These are phyloP conservation scores for Scedosporium boydii DNA, from an alignment of 2,329 filamentous ascomycete genomes.

Conservation along the genomic window DNA sequence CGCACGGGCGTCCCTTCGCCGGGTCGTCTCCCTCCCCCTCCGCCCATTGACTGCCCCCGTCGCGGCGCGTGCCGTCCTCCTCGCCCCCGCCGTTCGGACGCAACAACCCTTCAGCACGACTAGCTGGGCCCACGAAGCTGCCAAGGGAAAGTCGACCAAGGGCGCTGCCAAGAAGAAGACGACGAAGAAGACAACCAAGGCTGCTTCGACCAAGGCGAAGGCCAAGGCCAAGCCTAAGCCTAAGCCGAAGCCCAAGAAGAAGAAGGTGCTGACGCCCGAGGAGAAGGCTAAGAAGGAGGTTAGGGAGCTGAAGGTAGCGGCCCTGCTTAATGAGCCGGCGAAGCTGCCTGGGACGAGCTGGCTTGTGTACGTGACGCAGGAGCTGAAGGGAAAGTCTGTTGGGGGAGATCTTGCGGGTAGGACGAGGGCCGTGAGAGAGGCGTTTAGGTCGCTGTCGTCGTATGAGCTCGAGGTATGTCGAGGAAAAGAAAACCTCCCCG, in stretches of 20 bases:
- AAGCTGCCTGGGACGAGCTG: constrained; percentile 22
- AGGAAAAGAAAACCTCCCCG: not conserved
- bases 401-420: constrained; percentile 8
- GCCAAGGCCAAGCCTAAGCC: constrained; percentile 14
- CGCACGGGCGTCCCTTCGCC: constrained; percentile 27
- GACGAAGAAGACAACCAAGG: constrained; percentile 15
- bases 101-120: constrained; percentile 18
- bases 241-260: constrained; percentile 19
- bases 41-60: constrained; percentile 14
- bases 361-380: constrained; percentile 26
- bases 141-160: constrained; percentile 3
- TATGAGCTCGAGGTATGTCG: constrained; percentile 34
- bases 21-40: constrained; percentile 16
- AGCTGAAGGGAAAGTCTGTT: constrained; percentile 15
- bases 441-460: constrained; percentile 29
- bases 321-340: constrained; percentile 30
- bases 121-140: constrained; percentile 14
- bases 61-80: constrained; percentile 11
- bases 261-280: constrained; percentile 28
- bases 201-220: constrained; percentile 16
- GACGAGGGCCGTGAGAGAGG: constrained; percentile 18
- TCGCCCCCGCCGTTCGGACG: constrained; percentile 14
- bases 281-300: constrained; percentile 21
- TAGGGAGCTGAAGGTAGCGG: constrained; percentile 27
- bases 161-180: constrained; percentile 15